phyloP scores from a whole-genome alignment of 2,329 filamentous ascomycete species.

The Aspergillus tubingensis region DNA sequence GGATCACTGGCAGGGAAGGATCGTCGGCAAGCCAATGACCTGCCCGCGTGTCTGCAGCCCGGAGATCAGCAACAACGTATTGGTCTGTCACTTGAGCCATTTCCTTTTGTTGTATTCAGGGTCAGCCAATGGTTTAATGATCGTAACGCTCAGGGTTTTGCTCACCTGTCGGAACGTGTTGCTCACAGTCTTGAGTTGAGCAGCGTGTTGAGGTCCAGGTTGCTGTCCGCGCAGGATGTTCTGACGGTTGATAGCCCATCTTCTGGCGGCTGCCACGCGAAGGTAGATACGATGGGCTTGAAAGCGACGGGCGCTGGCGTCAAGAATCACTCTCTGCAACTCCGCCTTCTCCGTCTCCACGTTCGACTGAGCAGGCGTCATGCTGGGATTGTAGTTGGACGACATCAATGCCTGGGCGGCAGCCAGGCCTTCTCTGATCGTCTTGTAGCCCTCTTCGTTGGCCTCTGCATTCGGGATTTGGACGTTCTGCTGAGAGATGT shows the following conservation, averaged over 20 bases:
- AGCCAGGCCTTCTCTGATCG: conserved; percentile 57
- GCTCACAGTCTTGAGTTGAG: conserved; percentile 52
- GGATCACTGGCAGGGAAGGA: conserved; percentile 56
- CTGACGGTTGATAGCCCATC: conserved; percentile 59
- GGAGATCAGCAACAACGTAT: conserved; percentile 57
- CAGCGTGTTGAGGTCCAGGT: conserved; percentile 50
- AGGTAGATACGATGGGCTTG: conserved; percentile 64
- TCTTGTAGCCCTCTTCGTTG: conserved; percentile 60
- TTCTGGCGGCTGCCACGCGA: conserved; percentile 57
- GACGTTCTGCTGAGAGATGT: conserved; percentile 58
- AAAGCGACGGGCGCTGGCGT: conserved; percentile 62
- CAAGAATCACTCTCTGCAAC: conserved; percentile 60
- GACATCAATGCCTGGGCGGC: conserved; percentile 58
- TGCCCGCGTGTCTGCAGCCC: conserved; percentile 56
- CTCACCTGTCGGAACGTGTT: conserved; percentile 52
- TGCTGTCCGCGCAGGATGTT: conserved; percentile 54
- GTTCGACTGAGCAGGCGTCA: conserved; percentile 45
- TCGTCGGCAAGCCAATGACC: conserved; percentile 65
- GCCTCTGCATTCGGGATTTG: conserved; percentile 57
- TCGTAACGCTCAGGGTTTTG: conserved; percentile 9
- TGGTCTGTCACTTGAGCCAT: conserved; percentile 59
- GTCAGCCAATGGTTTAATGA: neutral
- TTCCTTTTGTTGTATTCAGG: conserved; percentile 47
- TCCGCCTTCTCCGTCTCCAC: conserved; percentile 59
- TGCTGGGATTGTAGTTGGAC: conserved; percentile 53